Base-by-base conservation (phyloP, 148 eudicot genomes). In the Vaccinium darrowii region DNA sequence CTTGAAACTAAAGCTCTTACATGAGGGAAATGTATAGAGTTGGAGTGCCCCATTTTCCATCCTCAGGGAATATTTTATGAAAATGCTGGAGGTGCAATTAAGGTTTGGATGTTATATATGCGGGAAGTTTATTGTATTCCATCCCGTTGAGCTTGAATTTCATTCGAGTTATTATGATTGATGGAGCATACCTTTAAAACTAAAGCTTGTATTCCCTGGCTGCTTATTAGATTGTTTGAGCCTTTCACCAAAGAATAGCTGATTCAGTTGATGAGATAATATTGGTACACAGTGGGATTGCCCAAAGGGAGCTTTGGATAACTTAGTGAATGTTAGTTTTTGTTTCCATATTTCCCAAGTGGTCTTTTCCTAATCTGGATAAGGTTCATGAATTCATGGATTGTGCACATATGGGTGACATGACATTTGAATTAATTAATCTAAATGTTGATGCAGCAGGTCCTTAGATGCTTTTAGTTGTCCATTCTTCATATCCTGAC, bases 11-110 rank as follows among this genome's bases (percentile, higher is more conserved):
- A 16, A 15, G 49, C 50, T 73, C 47, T 33, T 36, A 73, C 3
- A 7, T 5, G 77, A 73, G 49, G 47, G 47, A 1, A 73, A 73
- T 16, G 50, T 33, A 36, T 36, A 16, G 50, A 73, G 50, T 73
- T 33, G n/a, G 76, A 36, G 50, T 16, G 47, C 36, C n/a, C 77
- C 47, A 73, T 36, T 14, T 15, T 13, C 16, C 50, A 73, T 73
- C 23, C 50, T 16, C 8, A 7, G 77, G 77, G 77, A 73, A 39
- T 12, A 71, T 6, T 36, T 33, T 73, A 36, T 39, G 77, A 33
- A 73, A 73, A 36, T 73, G 50, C 50, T 7, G 77, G 77, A 73
- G n/a, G 77, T 36, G 77, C 77, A 73, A 69, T 69, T 73, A 73
- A 39, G 77, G 77, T 73, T 36, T 73, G 5, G 75, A 33, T 69